Conservation (phyloP, 1,284 basidiomycete species). For the Gomphus sp. region DNA sequence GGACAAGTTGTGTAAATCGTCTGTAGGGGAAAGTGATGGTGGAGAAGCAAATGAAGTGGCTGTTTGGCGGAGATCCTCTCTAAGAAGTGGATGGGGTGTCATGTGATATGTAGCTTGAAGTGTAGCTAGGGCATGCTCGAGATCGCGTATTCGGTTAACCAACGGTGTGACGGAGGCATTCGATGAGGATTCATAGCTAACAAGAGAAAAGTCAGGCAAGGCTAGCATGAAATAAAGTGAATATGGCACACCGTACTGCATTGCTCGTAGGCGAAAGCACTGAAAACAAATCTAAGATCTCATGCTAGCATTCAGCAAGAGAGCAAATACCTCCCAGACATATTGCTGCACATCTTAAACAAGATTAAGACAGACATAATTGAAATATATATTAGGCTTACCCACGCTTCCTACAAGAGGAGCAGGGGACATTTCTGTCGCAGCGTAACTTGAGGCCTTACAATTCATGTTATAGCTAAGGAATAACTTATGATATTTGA, state of each 20-base stretch:
- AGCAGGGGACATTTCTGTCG: conserved; percentile 4
- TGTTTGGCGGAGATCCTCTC: not conserved
- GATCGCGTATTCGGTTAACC: not conserved
- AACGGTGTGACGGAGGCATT: not conserved
- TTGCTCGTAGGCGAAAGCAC: not conserved
- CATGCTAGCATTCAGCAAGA: not conserved
- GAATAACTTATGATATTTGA: too few relatives aligned
- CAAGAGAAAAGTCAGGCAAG: not conserved
- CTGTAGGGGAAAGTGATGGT: not conserved
- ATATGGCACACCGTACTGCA: not conserved
- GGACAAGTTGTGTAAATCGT: not conserved
- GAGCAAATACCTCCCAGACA: conserved; percentile 3
- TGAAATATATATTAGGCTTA: not conserved
- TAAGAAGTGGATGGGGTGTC: not conserved
- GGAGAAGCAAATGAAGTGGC: not conserved
- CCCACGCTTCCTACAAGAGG: conserved; percentile 7
- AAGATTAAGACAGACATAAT: too few relatives aligned
- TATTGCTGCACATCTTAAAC: conserved; percentile 1
- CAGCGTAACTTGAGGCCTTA: conserved; percentile 7
- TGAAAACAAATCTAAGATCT: not conserved
- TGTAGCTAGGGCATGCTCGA: conserved; percentile 1
- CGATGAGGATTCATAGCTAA: not conserved
- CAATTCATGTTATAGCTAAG: too few relatives aligned
- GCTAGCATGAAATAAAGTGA: not conserved
- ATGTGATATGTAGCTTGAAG: conserved; percentile 1